Base-by-base conservation (phyloP, 805 yeast species). In the Metschnikowia vanudenii region DNA sequence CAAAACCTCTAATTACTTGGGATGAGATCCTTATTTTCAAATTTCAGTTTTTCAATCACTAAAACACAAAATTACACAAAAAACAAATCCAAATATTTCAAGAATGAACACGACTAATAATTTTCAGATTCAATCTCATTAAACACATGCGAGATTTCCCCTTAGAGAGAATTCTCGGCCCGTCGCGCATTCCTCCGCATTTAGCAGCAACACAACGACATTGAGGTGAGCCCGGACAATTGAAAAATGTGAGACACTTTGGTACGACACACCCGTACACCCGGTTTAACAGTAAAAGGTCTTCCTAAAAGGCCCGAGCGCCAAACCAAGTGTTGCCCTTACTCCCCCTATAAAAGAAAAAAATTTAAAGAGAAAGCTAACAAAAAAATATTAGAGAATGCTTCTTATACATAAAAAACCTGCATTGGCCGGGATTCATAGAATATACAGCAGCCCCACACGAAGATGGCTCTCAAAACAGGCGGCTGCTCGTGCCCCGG, bases 401-500 rank as follows among this genome's bases (percentile, higher is more conserved):
- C 32, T 45, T 14, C 41, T 36, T 20, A 45, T 45, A 36, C 48
- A 39, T 30, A 45, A 45, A 24, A 45, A 45, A 19, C 48, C 48
- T 13, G 44, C 44, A 10, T 39, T 45, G 37, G 48, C 41, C 20
- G 41, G 39, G 11, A 22, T 45, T 16, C 33, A 45, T n/a, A 45
- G 48, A 14, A n/a, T 35, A 7, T 34, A 26, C 20, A 16, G 34
- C 28, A 29, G 35, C 14, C 36, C 34, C 18, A 29, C 44, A 35
- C 44, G 48, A 33, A 40, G 49, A 41, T 45, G 41, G 16, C 31
- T 45, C 12, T 36, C 49, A 6, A 10, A 28, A 12, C 22, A 26
- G 3, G 6, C 26, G 13, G 37, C 38, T 4, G 24, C 35, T 6
- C 30, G 45, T 9, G 38, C 45, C 5, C 41, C 31, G 20, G 45